phyloP scores from a whole-genome alignment of 371 early-diverging fungal genomes.

The Conidiobolus incongruus region DNA sequence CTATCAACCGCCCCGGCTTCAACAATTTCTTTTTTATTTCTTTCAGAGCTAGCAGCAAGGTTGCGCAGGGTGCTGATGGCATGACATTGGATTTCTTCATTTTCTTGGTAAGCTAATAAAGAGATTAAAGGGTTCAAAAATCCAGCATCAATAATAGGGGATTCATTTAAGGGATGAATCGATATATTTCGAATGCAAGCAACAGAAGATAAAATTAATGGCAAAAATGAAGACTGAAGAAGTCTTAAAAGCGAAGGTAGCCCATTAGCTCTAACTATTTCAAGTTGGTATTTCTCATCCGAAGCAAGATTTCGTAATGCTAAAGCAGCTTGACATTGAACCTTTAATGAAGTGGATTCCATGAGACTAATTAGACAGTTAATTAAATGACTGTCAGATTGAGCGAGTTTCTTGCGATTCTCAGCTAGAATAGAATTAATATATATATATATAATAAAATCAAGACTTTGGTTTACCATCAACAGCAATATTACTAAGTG shows the following conservation, averaged over 20 bases:
- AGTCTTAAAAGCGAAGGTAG: slow-evolving; percentile 47
- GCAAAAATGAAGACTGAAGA: slow-evolving; percentile 49
- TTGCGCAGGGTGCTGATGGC: slow-evolving; percentile 71
- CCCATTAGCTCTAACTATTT: slow-evolving; percentile 60
- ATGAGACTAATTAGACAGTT: slow-evolving; percentile 54
- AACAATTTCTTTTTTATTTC: slow-evolving; percentile 52
- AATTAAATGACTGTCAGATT: slow-evolving; percentile 51
- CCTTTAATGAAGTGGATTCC: slow-evolving; percentile 54
- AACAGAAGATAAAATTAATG: slow-evolving; percentile 67
- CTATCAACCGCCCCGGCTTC: slow-evolving; percentile 61
- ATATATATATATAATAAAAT: not conserved
- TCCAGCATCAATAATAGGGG: slow-evolving; percentile 60
- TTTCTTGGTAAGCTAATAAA: slow-evolving; percentile 42
- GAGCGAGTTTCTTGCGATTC: slow-evolving; percentile 48
- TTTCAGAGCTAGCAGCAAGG: slow-evolving; percentile 58
- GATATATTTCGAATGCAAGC: slow-evolving; percentile 86
- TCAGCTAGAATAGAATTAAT: slow-evolving; percentile 10
- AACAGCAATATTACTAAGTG: slow-evolving; percentile 79
- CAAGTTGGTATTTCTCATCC: slow-evolving; percentile 65
- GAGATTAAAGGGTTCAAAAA: slow-evolving; percentile 53
- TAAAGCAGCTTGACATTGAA: slow-evolving; percentile 76
- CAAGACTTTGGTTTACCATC: slow-evolving; percentile 22
- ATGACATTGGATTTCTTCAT: slow-evolving; percentile 70
- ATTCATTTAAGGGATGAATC: slow-evolving; percentile 70
- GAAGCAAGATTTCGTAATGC: slow-evolving; percentile 79